Conservation (phyloP, 441 rosid species). For the Populus hybrid region DNA sequence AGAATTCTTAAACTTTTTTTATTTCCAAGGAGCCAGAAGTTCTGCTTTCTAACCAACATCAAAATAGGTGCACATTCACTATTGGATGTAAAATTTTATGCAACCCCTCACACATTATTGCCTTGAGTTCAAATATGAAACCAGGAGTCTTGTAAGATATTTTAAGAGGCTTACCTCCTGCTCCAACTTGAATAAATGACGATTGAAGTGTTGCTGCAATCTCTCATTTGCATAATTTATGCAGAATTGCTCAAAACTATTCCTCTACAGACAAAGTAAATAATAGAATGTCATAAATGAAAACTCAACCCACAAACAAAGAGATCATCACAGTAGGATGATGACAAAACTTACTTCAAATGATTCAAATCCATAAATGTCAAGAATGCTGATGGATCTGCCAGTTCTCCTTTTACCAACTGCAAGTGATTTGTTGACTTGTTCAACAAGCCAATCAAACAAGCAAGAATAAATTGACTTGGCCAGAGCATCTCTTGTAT, state of each 20-base stretch:
- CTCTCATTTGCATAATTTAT: slow-evolving; percentile 99
- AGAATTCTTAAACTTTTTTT: neutral
- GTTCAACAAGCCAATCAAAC: slow-evolving; percentile 98
- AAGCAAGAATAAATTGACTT: slow-evolving; percentile 89
- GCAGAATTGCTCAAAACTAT: slow-evolving; percentile 99
- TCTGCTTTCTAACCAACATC: neutral
- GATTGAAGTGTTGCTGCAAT: slow-evolving; percentile 97
- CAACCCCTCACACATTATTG: neutral
- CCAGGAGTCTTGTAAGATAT: neutral
- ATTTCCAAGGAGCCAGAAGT: neutral
- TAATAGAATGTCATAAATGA: slow-evolving; percentile 12
- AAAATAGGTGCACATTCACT: neutral
- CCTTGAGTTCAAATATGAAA: neutral
- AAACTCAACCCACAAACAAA: slow-evolving; percentile 16
- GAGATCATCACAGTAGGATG: slow-evolving; percentile 2
- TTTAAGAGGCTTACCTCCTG: slow-evolving; percentile 67
- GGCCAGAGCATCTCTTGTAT: slow-evolving; percentile 94
- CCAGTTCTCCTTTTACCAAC: slow-evolving; percentile 95
- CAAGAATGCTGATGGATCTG: slow-evolving; percentile 98
- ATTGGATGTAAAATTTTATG: neutral
- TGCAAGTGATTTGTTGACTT: slow-evolving; percentile 92
- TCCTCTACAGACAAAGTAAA: slow-evolving; percentile 57
- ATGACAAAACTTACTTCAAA: slow-evolving; percentile 66
- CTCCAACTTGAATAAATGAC: slow-evolving; percentile 96
- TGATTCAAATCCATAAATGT: slow-evolving; percentile 98